These are phyloP conservation scores for Vitis vinifera DNA, from an alignment of 164 flowering plant species.

Conservation along the genomic window DNA sequence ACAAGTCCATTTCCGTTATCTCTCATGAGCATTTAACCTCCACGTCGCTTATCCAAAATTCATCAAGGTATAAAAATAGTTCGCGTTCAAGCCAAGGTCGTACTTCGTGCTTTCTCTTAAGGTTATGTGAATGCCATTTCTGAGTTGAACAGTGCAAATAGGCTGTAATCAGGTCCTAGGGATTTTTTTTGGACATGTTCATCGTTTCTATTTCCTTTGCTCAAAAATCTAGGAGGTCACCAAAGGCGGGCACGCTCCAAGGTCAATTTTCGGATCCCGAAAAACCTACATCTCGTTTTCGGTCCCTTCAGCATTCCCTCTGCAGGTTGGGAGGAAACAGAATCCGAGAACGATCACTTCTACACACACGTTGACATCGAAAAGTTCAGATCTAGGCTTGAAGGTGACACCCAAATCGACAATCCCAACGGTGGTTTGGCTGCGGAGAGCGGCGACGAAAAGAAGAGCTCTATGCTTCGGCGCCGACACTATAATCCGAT, in stretches of 20 bases:
- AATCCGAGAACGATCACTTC: conserved; percentile 84
- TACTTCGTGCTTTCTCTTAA: too few relatives aligned
- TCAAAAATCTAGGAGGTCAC: conserved; percentile 24
- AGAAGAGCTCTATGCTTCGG: conserved; percentile 33
- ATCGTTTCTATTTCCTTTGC: too few relatives aligned
- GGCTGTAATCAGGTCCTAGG: too few relatives aligned
- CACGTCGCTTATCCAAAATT: too few relatives aligned
- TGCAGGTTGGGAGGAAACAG: conserved; percentile 61
- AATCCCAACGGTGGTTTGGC: conserved; percentile 11
- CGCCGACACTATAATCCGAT: conserved; percentile 85
- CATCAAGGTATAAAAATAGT: too few relatives aligned
- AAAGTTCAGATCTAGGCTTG: conserved; percentile 43
- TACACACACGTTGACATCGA: conserved; percentile 14
- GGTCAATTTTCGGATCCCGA: conserved; percentile 45
- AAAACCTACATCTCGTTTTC: conserved; percentile 67
- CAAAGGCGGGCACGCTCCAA: conserved; percentile 68
- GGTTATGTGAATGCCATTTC: too few relatives aligned
- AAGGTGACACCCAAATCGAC: conserved; percentile 13
- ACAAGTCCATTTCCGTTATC: too few relatives aligned
- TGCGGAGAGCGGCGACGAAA: conserved; percentile 10
- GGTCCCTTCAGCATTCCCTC: conserved; percentile 62
- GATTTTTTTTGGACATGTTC: too few relatives aligned
- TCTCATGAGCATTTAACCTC: too few relatives aligned
- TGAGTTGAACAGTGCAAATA: too few relatives aligned
- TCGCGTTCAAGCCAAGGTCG: too few relatives aligned